These are phyloP conservation scores for Apiospora sp. DNA, from an alignment of 2,329 filamentous ascomycete genomes.

Conservation along the genomic window DNA sequence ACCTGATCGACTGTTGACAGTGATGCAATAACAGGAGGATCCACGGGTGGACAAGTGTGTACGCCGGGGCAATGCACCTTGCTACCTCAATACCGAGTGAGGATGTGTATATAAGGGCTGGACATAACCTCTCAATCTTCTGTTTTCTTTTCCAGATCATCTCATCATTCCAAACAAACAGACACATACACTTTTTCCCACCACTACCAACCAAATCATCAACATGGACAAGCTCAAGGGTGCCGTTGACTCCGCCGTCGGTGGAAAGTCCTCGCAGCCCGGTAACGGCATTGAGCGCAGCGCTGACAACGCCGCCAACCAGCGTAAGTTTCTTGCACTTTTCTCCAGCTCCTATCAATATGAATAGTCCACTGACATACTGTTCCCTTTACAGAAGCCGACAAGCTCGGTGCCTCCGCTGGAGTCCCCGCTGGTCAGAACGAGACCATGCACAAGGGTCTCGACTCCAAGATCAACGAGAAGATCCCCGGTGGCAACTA, in stretches of 20 bases:
- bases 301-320: slow-evolving; percentile 31
- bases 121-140: background rate
- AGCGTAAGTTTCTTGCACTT: slow-evolving; percentile 24
- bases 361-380: background rate
- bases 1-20: background rate
- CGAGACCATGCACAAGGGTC: slow-evolving; percentile 28
- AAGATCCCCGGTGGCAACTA: slow-evolving; percentile 35
- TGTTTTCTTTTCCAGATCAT: background rate
- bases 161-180: slow-evolving; percentile 5
- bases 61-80: no score
- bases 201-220: slow-evolving; percentile 4
- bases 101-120: background rate
- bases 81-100: background rate
- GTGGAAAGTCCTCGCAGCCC: slow-evolving; percentile 32
- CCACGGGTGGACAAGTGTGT: background rate
- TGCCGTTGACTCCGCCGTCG: slow-evolving; percentile 27
- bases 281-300: slow-evolving; percentile 31
- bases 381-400: slow-evolving; percentile 27
- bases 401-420: slow-evolving; percentile 29
- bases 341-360: background rate
- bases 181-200: background rate
- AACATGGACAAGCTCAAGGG: slow-evolving; percentile 23
- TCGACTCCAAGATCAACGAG: slow-evolving; percentile 32
- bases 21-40: slow-evolving; percentile 1
- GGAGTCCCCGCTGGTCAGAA: slow-evolving; percentile 30